Evolutionary conservation across 2,329 filamentous ascomycete species (phyloP).

Genomic region (Kalaharituber pfeilii): DNA sequence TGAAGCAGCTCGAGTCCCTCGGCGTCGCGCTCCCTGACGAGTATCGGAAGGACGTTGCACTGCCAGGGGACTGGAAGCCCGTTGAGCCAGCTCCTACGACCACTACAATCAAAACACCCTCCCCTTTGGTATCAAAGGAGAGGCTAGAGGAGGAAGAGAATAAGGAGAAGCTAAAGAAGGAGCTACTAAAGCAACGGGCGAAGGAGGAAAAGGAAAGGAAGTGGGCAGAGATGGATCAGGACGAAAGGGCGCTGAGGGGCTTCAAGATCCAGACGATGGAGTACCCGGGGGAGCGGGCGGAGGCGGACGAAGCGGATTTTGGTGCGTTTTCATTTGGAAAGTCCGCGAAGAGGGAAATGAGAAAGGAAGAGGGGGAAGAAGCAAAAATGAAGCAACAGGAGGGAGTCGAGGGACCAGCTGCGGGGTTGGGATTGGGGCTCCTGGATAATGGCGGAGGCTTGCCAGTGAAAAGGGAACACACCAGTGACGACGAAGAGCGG

Average conservation of each 20-base stretch:
- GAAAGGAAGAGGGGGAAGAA: constrained; percentile 20
- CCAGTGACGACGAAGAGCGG: not conserved
- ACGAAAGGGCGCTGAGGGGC: constrained; percentile 6
- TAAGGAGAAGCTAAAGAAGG: constrained; percentile 39
- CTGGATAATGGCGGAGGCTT: too few species aligned
- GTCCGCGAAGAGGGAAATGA: not conserved
- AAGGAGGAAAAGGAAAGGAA: constrained; percentile 24
- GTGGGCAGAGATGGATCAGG: constrained; percentile 22
- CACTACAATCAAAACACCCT: not conserved
- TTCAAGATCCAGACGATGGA: constrained; percentile 21
- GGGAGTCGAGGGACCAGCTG: constrained; percentile 19
- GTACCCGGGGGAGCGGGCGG: constrained; percentile 24
- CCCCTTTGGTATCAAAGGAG: constrained; percentile 32
- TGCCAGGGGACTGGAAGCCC: constrained; percentile 75
- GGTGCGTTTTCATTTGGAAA: not conserved
- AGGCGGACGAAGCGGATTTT: constrained; percentile 24
- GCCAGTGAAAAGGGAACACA: not conserved
- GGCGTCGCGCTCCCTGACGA: constrained; percentile 70
- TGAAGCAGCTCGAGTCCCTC: constrained; percentile 73
- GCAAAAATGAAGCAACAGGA: constrained; percentile 22
- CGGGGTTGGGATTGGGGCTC: constrained; percentile 6
- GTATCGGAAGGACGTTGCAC: constrained; percentile 61
- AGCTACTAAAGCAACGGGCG: constrained; percentile 38
- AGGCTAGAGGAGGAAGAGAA: constrained; percentile 46
- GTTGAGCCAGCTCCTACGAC: constrained; percentile 30